phyloP scores from a whole-genome alignment of 2,329 filamentous ascomycete genomes.

The Metarhizium anisopliae region DNA sequence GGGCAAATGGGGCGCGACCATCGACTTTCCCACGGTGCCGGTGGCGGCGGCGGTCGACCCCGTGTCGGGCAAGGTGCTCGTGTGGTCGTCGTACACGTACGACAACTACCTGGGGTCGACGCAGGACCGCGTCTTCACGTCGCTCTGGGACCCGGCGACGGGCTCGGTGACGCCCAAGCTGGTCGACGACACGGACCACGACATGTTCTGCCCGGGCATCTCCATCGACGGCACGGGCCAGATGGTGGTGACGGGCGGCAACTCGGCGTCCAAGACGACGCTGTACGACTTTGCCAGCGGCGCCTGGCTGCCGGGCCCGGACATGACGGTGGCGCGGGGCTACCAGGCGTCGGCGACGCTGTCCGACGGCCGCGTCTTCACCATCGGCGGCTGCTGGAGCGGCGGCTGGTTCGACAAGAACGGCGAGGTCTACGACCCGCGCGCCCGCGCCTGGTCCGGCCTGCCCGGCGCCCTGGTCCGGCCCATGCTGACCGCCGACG shows the following conservation, averaged over 20 bases:
- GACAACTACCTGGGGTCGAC: constrained; percentile 8
- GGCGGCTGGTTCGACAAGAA: constrained; percentile 42
- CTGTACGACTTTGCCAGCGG: constrained; percentile 32
- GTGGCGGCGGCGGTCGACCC: constrained; percentile 11
- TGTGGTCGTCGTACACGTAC: constrained; percentile 9
- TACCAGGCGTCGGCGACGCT: constrained; percentile 43
- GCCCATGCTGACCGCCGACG: constrained; percentile 40
- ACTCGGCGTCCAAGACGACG: constrained; percentile 36
- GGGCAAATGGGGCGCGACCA: constrained; percentile 24
- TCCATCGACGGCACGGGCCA: constrained; percentile 34
- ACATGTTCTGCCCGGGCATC: constrained; percentile 48
- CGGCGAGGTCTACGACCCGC: constrained; percentile 44
- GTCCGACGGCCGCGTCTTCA: constrained; percentile 46
- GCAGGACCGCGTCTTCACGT: constrained; percentile 10
- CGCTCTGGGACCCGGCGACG: constrained; percentile 10
- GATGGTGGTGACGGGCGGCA: constrained; percentile 45
- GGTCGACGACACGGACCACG: constrained; percentile 34
- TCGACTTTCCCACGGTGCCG: constrained; percentile 27
- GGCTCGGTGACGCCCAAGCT: constrained; percentile 15
- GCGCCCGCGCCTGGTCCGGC: constrained; percentile 34
- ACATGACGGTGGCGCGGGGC: constrained; percentile 38
- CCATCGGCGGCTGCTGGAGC: constrained; percentile 45
- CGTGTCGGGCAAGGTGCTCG: not conserved
- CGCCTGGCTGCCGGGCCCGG: constrained; percentile 27
- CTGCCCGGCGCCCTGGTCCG: constrained; percentile 30